Percentiles rank a stretch among this genome's conserved stretches.
These are phyloP conservation scores for Fusarium brachygibbosum DNA, from an alignment of 2,329 filamentous ascomycete genomes.

Conservation along the genomic window DNA sequence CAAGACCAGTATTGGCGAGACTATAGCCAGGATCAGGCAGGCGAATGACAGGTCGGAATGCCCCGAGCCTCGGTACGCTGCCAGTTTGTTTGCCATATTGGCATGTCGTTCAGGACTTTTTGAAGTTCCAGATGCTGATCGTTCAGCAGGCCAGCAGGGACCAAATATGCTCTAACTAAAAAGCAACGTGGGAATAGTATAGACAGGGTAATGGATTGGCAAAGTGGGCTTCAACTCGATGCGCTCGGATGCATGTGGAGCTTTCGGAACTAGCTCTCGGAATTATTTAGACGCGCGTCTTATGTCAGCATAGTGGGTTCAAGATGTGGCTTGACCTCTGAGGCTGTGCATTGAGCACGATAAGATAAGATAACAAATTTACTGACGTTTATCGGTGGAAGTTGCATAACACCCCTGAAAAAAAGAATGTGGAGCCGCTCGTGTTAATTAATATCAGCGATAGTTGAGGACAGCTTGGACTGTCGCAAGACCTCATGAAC, in stretches of 20 bases:
- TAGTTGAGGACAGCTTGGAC: constrained; percentile 46
- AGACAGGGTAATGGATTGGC: constrained; percentile 8
- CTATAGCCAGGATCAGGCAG: neutral
- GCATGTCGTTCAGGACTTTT: constrained; percentile 10
- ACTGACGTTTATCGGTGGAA: constrained; percentile 20
- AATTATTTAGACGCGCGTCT: neutral
- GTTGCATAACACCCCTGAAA: constrained; percentile 42
- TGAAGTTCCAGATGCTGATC: constrained; percentile 22
- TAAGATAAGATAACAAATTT: neutral
- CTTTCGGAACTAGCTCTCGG: neutral
- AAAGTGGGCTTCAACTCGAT: constrained; percentile 7
- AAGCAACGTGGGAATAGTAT: constrained; percentile 37
- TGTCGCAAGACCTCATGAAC: constrained; percentile 44
- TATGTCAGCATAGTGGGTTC: neutral
- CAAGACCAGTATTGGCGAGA: neutral
- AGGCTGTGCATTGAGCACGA: too few relatives aligned
- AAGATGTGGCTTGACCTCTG: neutral
- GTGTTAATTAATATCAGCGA: constrained; percentile 35
- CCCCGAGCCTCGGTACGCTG: neutral
- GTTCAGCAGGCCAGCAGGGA: constrained; percentile 26
- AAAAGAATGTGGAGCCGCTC: constrained; percentile 36
- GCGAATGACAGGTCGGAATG: neutral
- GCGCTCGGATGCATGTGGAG: constrained; percentile 16
- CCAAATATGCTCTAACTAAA: neutral
- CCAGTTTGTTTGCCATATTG: constrained; percentile 9